A percentile compares a stretch with the other conserved stretches of the same genome.
phyloP scores from a whole-genome alignment of 2,329 filamentous ascomycete genomes.

The Cercospora zeae-maydis region DNA sequence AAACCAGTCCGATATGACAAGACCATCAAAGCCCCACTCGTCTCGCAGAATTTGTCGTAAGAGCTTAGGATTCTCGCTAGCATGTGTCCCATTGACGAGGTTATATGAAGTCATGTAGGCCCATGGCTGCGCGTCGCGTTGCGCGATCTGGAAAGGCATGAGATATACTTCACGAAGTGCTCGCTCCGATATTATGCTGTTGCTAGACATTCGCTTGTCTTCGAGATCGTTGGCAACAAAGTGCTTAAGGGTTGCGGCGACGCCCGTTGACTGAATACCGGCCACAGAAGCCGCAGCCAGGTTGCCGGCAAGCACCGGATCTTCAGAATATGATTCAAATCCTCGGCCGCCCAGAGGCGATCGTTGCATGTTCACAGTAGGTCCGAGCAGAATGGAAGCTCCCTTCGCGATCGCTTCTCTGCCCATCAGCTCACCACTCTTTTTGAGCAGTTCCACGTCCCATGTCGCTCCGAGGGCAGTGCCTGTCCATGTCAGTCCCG shows the following conservation, averaged over 20 bases:
- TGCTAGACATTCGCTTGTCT: conserved; percentile 61
- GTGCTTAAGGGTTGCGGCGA: conserved; percentile 77
- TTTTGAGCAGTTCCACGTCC: conserved; percentile 66
- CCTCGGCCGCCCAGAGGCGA: conserved; percentile 80
- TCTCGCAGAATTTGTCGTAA: conserved; percentile 65
- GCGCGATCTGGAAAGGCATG: conserved; percentile 70
- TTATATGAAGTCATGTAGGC: conserved; percentile 73
- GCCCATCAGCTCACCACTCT: conserved; percentile 68
- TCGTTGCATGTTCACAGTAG: conserved; percentile 77
- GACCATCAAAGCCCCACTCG: conserved; percentile 62
- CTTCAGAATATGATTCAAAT: conserved; percentile 84
- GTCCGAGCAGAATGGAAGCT: conserved; percentile 69
- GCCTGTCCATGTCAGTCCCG: conserved; percentile 13
- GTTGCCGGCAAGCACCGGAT: conserved; percentile 72
- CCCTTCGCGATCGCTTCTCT: conserved; percentile 70
- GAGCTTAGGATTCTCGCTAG: conserved; percentile 62
- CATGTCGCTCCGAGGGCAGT: conserved; percentile 76
- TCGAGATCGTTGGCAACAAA: conserved; percentile 73
- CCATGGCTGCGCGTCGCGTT: conserved; percentile 65
- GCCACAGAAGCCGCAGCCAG: conserved; percentile 59
- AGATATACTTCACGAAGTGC: conserved; percentile 67
- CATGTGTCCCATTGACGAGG: conserved; percentile 68
- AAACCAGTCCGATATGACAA: conserved; percentile 70
- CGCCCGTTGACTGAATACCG: conserved; percentile 67
- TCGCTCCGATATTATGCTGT: conserved; percentile 62